These are phyloP conservation scores for Hygrocybe punicea DNA, from an alignment of 768 basidiomycete genomes.

Conservation along the genomic window DNA sequence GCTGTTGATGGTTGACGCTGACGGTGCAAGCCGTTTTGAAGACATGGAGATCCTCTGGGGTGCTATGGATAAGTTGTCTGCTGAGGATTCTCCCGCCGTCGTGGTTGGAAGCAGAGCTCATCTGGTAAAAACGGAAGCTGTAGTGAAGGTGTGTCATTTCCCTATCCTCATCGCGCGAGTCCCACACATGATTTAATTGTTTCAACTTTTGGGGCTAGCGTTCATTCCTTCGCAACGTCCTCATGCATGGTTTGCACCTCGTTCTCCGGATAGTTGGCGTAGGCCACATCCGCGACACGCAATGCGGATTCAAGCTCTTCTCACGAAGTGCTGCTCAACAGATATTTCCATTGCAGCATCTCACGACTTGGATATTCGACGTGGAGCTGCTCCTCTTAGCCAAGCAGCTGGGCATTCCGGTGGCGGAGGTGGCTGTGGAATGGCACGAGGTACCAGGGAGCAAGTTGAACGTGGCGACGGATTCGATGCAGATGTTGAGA, in stretches of 20 bases:
- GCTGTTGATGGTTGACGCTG: conserved; percentile 90
- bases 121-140: conserved; percentile 86
- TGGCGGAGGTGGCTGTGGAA: conserved; percentile 80
- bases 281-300: conserved; percentile 87
- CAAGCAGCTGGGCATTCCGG: conserved; percentile 71
- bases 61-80: conserved; percentile 62
- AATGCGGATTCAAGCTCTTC: conserved; percentile 97
- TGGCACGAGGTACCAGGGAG: conserved; percentile 95
- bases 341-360: conserved; percentile 84
- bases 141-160: conserved; percentile 69
- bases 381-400: conserved; percentile 89
- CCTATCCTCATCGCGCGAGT: conserved; percentile 1
- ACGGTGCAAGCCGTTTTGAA: conserved; percentile 85
- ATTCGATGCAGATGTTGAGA: conserved; percentile 84
- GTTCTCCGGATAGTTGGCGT: conserved; percentile 87
- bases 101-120: conserved; percentile 91
- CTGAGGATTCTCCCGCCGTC: conserved; percentile 51
- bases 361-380: conserved; percentile 94
- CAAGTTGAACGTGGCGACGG: conserved; percentile 82
- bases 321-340: conserved; percentile 74
- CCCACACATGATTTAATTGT: background rate
- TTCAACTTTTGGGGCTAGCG: conserved; percentile 59
- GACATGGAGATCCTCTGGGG: conserved; percentile 80
- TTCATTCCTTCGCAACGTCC: conserved; percentile 80
- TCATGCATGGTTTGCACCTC: conserved; percentile 92